phyloP scores from a whole-genome alignment of 1,284 basidiomycete species.

The Ganoderma resinaceum region DNA sequence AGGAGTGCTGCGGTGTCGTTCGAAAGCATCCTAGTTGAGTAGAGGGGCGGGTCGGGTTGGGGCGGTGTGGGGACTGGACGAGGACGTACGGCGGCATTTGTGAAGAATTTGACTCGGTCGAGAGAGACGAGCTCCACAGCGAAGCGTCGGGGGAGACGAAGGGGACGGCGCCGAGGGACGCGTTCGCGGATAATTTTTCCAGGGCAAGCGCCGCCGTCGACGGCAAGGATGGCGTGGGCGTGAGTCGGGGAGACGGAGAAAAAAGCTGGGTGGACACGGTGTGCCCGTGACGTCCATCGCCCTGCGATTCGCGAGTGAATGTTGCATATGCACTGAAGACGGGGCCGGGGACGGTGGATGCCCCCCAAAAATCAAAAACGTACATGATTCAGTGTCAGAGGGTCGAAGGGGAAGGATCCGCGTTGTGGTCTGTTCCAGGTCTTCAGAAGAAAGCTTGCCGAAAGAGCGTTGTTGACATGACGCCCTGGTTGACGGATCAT shows the following conservation, averaged over 20 bases:
- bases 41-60: background rate
- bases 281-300: background rate
- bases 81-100: slow-evolving; percentile 1
- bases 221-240: background rate
- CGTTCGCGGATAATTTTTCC: background rate
- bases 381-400: background rate
- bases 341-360: background rate
- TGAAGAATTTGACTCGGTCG: background rate
- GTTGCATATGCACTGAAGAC: background rate
- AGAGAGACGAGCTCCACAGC: background rate
- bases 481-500: background rate
- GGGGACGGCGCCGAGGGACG: background rate
- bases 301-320: background rate
- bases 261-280: background rate
- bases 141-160: background rate
- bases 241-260: background rate
- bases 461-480: too few relatives aligned
- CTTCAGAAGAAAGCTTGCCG: background rate
- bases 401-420: background rate
- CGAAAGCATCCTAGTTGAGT: slow-evolving; percentile 2
- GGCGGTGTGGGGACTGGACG: background rate
- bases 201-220: background rate
- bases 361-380: background rate
- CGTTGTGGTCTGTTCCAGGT: background rate
- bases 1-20: slow-evolving; percentile 41